Percentiles rank a stretch among this genome's conserved stretches.
These are phyloP conservation scores for Paracoccidioides lutzii DNA, from an alignment of 2,329 filamentous ascomycete genomes.

Conservation along the genomic window DNA sequence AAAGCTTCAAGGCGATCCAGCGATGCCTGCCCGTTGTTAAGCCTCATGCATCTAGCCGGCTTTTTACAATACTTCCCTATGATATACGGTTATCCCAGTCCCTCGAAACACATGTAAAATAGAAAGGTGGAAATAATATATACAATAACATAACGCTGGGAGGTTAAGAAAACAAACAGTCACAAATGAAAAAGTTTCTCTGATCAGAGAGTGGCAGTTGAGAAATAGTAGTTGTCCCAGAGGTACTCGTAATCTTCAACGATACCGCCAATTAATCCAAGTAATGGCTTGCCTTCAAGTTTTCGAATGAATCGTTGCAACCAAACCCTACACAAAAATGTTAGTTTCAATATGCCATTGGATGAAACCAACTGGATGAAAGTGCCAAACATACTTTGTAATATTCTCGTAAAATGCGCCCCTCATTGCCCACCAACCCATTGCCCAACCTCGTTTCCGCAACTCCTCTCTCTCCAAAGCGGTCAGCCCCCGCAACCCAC, in stretches of 20 bases:
- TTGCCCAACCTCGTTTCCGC: slow-evolving; percentile 72
- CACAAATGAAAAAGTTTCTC: slow-evolving; percentile 2
- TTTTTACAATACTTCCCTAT: background rate
- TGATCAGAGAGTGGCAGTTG: slow-evolving; percentile 43
- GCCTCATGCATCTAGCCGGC: background rate
- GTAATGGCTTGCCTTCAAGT: slow-evolving; percentile 58
- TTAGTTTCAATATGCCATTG: slow-evolving; percentile 15
- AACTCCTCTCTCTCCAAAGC: slow-evolving; percentile 82
- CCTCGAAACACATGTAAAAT: background rate
- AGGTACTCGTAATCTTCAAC: slow-evolving; percentile 94
- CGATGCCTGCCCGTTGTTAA: background rate
- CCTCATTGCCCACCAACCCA: slow-evolving; percentile 93
- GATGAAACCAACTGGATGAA: background rate
- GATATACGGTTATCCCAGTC: background rate
- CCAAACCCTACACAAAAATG: slow-evolving; percentile 34
- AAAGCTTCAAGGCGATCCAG: background rate
- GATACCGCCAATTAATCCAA: slow-evolving; percentile 70
- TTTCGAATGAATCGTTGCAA: slow-evolving; percentile 58
- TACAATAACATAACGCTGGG: background rate
- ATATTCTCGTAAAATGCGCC: slow-evolving; percentile 95
- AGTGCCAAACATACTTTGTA: slow-evolving; percentile 43
- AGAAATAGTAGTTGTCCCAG: slow-evolving; percentile 97
- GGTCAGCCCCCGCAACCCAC: slow-evolving; percentile 63
- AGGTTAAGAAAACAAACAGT: slow-evolving; percentile 1
- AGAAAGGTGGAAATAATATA: background rate